phyloP scores from a whole-genome alignment of 2,329 filamentous ascomycete genomes.

The Fusarium tjaetaba region DNA sequence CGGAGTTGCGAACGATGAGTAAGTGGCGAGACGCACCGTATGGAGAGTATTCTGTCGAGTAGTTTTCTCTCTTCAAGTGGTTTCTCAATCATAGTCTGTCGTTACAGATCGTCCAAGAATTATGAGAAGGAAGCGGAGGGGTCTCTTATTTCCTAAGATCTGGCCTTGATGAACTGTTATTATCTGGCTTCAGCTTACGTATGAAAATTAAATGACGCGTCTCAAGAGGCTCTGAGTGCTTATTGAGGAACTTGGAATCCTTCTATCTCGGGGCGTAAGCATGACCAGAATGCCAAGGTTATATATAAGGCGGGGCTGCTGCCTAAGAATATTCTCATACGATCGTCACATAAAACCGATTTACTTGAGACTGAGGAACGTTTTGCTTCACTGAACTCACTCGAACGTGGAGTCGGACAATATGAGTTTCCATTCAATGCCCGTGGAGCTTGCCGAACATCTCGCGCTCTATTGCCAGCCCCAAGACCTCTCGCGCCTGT shows the following conservation, averaged over 20 bases:
- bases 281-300: background rate
- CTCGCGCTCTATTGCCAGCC: background rate
- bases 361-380: rapidly evolving
- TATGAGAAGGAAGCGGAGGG: background rate
- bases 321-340: background rate
- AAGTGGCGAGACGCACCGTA: background rate
- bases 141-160: rapidly evolving
- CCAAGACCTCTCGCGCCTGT: background rate
- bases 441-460: background rate
- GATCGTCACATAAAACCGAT: rapidly evolving
- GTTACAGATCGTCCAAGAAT: rapidly evolving
- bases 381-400: rapidly evolving
- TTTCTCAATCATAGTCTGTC: background rate
- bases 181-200: too few species aligned
- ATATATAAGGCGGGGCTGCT: background rate
- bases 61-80: background rate
- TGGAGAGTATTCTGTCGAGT: background rate
- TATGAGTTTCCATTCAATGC: background rate
- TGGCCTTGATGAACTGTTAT: too few species aligned
- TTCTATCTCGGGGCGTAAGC: background rate
- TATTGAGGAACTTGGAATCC: background rate
- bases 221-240: background rate
- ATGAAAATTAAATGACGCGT: too few species aligned
- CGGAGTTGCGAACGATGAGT: background rate
- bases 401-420: rapidly evolving